Evolutionary conservation across 225 moss, liverwort and hornwort species (phyloP), one percentile per base, ranked within the genome.

Genomic region (Neckera pumila): DNA sequence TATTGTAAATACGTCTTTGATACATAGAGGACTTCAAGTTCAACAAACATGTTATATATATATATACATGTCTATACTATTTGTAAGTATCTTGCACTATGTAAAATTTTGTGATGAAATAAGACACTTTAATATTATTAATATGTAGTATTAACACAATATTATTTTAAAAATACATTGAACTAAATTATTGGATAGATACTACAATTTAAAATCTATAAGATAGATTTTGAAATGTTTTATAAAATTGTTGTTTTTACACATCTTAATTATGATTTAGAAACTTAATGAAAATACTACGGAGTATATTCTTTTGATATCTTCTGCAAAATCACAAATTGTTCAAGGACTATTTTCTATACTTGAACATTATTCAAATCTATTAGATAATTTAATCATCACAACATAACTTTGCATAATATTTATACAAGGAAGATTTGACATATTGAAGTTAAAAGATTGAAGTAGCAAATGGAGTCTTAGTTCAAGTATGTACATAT

Each of bases 311-410:
- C 21, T 43, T 56, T 67, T 28, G 0, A 17, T 47, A 7, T 31
- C 11, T 60, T 40, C 17, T 14, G 23, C 2, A 16, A 1, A 21
- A 17, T 36, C 3, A 30, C 5, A 31, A 21, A 14, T 27, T 47
- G 1, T 11, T 34, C 1, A 10, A 59, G 10, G 20, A 2, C 20
- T 34, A 2, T n/a, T 58, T 18, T 70, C 1, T 21, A 31, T 1
- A 33, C 4, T 12, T 19, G 23, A 36, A 28, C 3, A 65, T 30
- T 4, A 43, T 19, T 21, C 20, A 81, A 74, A 34, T 45, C 0
- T 20, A 20, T 12, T 43, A 11, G 2, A 69, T 33, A 8, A 28
- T n/a, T n/a, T 22, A 8, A 66, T 8, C 9, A 53, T 47, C 2
- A 70, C 5, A 5, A 34, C 12, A 8, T 53, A 21, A 40, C 2